Conservation (phyloP, 345 rosid species). For the Citrus sinensis region DVS_A1.0 CM039162.1:30494501-30495000, state of each 20-base stretch:
- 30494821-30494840: neutral
- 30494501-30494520: too few species aligned
- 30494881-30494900: conserved; percentile 3
- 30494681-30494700: neutral
- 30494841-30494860: neutral
- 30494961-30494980: neutral
- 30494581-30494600: neutral
- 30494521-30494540: too few species aligned
- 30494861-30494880: neutral
- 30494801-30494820: neutral
- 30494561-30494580: too few species aligned
- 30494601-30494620: neutral
- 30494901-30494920: neutral
- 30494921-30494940: neutral
- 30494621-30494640: neutral
- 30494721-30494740: neutral
- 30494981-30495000: neutral
- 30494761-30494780: neutral
- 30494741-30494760: neutral
- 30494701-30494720: too few species aligned
- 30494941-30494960: neutral
- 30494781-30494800: neutral
- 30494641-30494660: neutral
- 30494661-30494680: neutral
- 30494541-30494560: too few species aligned